phyloP scores from a whole-genome alignment of 2,329 filamentous ascomycete genomes.

The Arthrobotrys entomopaga region DNA sequence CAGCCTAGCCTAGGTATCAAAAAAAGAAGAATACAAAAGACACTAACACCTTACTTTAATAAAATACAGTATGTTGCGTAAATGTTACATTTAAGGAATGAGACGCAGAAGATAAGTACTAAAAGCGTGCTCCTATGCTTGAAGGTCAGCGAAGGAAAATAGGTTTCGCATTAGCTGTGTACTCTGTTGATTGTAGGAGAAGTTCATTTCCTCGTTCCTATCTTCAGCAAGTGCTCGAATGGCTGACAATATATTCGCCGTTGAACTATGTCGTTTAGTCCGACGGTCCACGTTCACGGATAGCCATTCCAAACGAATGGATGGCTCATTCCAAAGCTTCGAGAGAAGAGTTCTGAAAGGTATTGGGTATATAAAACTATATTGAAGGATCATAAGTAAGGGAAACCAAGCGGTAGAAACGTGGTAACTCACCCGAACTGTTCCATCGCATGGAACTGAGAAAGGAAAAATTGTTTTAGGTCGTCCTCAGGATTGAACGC shows the following conservation, averaged over 20 bases:
- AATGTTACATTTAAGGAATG: too few species aligned
- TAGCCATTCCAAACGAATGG: slow-evolving; percentile 86
- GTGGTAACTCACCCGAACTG: slow-evolving; percentile 69
- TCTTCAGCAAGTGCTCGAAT: slow-evolving; percentile 45
- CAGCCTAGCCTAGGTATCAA: neutral
- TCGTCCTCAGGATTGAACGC: slow-evolving; percentile 83
- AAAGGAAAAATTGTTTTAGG: slow-evolving; percentile 81
- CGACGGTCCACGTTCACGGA: slow-evolving; percentile 67
- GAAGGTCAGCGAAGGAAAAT: slow-evolving; percentile 48
- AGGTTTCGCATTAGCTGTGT: slow-evolving; percentile 50
- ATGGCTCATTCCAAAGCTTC: slow-evolving; percentile 76
- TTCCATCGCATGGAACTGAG: slow-evolving; percentile 82
- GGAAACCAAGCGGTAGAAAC: too few species aligned
- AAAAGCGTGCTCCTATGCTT: slow-evolving; percentile 7
- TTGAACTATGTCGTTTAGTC: slow-evolving; percentile 2
- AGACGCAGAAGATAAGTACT: too few species aligned
- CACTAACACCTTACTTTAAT: too few species aligned
- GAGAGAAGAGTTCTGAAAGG: slow-evolving; percentile 80
- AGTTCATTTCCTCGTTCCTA: slow-evolving; percentile 44
- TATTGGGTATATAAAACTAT: slow-evolving; percentile 88
- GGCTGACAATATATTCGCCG: slow-evolving; percentile 31
- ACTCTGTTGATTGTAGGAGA: slow-evolving; percentile 36
- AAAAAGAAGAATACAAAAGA: neutral
- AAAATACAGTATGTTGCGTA: too few species aligned
- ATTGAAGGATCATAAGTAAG: slow-evolving; percentile 22